Base-by-base conservation (phyloP, 2,329 filamentous ascomycete species). In the Cladosporium sp. region DNA sequence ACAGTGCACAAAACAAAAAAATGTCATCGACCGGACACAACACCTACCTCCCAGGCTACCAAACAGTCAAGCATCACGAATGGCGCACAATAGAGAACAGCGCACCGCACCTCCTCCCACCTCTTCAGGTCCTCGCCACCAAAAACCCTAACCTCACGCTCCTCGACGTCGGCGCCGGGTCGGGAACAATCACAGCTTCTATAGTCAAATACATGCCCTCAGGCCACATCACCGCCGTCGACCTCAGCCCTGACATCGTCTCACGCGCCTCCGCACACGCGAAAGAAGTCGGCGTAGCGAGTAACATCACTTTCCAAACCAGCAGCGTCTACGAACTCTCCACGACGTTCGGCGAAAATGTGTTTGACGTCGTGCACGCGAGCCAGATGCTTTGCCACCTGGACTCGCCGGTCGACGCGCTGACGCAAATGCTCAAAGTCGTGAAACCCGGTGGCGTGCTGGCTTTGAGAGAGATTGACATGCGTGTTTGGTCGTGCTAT, bases 311-410 rank as follows among this genome's bases (percentile, higher is more conserved):
- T 1, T 81, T 80, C 63, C 73, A 77, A 66, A 68, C 70, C 14
- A 78, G 72, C 10, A 72, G 71, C 49, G 72, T 76, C 23, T 76
- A 77, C 68, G 67, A 72, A 23, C 70, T 79, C 0, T 75, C 78
- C 0, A 29, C 33, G 7, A 56, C 46, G 2, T 82, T 79, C 53
- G 68, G 77, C 2, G 82, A 87, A 64, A 78, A 31, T 72, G 78
- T 31, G 2, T 89, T 88, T 67, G 87, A 89, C 69, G 73, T 89
- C n/a, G 85, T 88, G 7, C 83, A 84, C 69, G 82, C 81, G 28
- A 84, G 87, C 70, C 85, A 88, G 71, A 82, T 88, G 3, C 77
- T 89, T 11, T 80, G 83, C 68, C 86, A 89, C 73, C 75, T 88
- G 4, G 74, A 77, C 26, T 78, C 84, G 66, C 85, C 85, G 0